phyloP scores from a whole-genome alignment of 2,329 filamentous ascomycete genomes.

The Ceratocystis lukuohia region DNA sequence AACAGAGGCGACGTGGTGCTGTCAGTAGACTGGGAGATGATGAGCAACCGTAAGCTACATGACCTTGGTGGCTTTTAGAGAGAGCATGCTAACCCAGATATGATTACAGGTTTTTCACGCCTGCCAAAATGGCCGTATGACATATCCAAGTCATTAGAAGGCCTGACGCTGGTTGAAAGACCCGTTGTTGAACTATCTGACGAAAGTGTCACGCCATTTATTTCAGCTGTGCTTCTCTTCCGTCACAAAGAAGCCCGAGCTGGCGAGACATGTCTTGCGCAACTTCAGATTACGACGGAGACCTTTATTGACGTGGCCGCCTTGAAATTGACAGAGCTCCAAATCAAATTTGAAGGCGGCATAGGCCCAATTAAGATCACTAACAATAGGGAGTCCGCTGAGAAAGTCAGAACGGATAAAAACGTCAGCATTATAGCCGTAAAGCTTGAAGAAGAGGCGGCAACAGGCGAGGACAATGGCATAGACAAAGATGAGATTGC shows the following conservation, averaged over 20 bases:
- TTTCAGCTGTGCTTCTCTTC: slow-evolving; percentile 45
- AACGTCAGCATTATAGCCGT: slow-evolving; percentile 24
- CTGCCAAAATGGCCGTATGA: slow-evolving; percentile 49
- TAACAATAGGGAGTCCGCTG: slow-evolving; percentile 27
- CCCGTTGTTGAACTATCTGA: slow-evolving; percentile 40
- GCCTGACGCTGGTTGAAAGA: slow-evolving; percentile 31
- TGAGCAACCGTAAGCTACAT: slow-evolving; percentile 39
- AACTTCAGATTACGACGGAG: slow-evolving; percentile 44
- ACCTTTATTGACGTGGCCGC: slow-evolving; percentile 40
- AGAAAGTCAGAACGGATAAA: slow-evolving; percentile 18
- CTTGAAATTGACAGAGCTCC: slow-evolving; percentile 38
- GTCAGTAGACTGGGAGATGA: slow-evolving; percentile 51
- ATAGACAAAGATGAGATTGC: slow-evolving; percentile 23
- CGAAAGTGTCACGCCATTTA: slow-evolving; percentile 38
- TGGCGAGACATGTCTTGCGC: slow-evolving; percentile 44
- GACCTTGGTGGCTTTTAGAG: background rate
- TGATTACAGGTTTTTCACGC: slow-evolving; percentile 36
- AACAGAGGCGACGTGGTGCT: slow-evolving; percentile 44
- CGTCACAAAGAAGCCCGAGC: slow-evolving; percentile 45
- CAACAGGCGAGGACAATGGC: slow-evolving; percentile 22
- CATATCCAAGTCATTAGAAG: slow-evolving; percentile 43
- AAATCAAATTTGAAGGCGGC: slow-evolving; percentile 43
- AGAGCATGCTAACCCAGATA: slow-evolving; percentile 2
- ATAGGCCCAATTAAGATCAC: slow-evolving; percentile 42
- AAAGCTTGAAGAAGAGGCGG: slow-evolving; percentile 26